These are phyloP conservation scores for Globisporangium perplexum DNA, from an alignment of 352 stramenopile genomes.

Conservation along the genomic window DNA sequence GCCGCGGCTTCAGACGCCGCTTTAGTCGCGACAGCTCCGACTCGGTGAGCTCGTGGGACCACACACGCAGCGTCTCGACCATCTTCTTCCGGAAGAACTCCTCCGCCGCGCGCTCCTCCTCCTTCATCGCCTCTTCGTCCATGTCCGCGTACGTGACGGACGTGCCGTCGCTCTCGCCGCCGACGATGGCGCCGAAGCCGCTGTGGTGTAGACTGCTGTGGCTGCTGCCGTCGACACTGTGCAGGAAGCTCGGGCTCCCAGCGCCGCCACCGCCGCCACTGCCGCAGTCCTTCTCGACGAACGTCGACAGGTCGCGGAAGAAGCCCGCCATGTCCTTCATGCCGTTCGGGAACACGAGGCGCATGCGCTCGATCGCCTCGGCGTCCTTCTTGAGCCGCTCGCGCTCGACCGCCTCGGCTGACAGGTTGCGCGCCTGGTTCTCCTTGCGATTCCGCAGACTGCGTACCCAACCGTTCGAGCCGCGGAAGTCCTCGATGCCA, in stretches of 20 bases:
- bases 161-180: neutral
- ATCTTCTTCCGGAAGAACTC: slow-evolving; percentile 75
- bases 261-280: too few species aligned
- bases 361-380: slow-evolving; percentile 72
- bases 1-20: slow-evolving; percentile 56
- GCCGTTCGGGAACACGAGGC: slow-evolving; percentile 54
- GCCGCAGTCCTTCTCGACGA: slow-evolving; percentile 50
- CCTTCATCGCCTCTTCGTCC: slow-evolving; percentile 27
- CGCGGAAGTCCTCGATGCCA: slow-evolving; percentile 68
- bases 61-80: slow-evolving; percentile 56
- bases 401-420: slow-evolving; percentile 45
- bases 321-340: slow-evolving; percentile 69
- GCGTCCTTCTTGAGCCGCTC: slow-evolving; percentile 66
- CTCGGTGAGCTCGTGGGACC: slow-evolving; percentile 71
- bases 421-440: slow-evolving; percentile 43
- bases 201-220: slow-evolving; percentile 1
- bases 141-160: slow-evolving; percentile 30
- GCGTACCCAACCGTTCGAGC: slow-evolving; percentile 76
- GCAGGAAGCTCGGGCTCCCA: neutral
- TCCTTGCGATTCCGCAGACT: slow-evolving; percentile 78
- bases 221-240: neutral
- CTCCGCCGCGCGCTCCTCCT: slow-evolving; percentile 32
- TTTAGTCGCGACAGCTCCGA: slow-evolving; percentile 64
- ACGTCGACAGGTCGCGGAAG: slow-evolving; percentile 72
- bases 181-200: slow-evolving; percentile 11